Base-by-base conservation (phyloP, 2,329 filamentous ascomycete species). In the Fusarium sp. region DNA sequence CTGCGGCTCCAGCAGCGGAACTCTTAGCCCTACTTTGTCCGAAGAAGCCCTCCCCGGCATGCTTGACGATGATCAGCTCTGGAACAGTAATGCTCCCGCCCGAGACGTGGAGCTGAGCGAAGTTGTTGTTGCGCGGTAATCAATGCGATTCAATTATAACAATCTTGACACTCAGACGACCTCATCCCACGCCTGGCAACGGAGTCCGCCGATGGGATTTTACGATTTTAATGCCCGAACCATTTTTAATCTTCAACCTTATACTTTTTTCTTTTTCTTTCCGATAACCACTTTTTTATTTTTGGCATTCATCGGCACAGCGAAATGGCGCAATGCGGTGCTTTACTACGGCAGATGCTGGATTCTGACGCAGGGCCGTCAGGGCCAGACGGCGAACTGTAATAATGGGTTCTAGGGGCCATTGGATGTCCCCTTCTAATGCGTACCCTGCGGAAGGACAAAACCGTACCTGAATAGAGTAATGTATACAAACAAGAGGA, bases 21-120 rank as follows among this genome's bases (percentile, higher is more conserved):
- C 83, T n/a, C 71, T 86, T 62, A 86, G 84, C 71, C 85, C 85
- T 10, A 83, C 82, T 1, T 80, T 84, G 10, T 84, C 84, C 0
- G 84, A 85, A 52, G 82, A 84, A 44, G 75, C 78, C 4, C 75
- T 80, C 9, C 78, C 79, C 6, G 75, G 76, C n/a, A 74, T 78
- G 67, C 67, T 80, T 32, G 70, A 78, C 16, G 77, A 82, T 13
- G 78, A 78, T 30, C 78, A 81, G 18, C 64, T 62, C 24, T 75
- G 74, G 72, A 70, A 73, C 15, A 66, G 65, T 25, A 62, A 62
- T 49, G 65, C 67, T 32, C 74, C 80, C 16, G 78, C 78, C 25
- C 77, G 80, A 68, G 81, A 85, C 58, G 81, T 82, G 54, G 84
- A 85, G 62, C 71, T 85, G 16, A 82, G 80, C 63, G 84, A 85